Evolutionary conservation across 2,329 filamentous ascomycete genomes (phyloP).

Genomic region (Tolypocladium tundrense): DNA sequence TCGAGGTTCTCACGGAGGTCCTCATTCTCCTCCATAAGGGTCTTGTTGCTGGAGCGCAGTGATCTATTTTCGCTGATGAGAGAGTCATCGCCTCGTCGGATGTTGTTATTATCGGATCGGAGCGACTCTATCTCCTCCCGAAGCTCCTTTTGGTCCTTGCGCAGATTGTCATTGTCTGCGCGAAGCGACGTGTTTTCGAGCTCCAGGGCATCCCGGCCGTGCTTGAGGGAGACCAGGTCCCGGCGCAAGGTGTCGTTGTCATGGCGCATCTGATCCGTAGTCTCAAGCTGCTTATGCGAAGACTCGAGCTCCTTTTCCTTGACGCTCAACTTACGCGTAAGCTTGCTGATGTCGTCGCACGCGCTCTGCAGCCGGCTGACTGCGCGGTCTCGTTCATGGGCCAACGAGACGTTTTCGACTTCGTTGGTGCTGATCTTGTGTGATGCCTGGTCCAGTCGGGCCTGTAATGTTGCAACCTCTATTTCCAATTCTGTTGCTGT

Average conservation of each 20-base stretch:
- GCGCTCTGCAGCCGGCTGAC: slow-evolving; percentile 52
- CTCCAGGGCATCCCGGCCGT: slow-evolving; percentile 24
- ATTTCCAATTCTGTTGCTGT: slow-evolving; percentile 41
- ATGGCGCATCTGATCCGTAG: slow-evolving; percentile 26
- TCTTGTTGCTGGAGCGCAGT: slow-evolving; percentile 29
- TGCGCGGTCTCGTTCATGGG: slow-evolving; percentile 55
- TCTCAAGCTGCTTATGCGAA: slow-evolving; percentile 30
- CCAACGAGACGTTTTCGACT: slow-evolving; percentile 51
- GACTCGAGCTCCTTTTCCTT: slow-evolving; percentile 32
- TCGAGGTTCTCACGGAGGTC: slow-evolving; percentile 32
- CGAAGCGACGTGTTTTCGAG: slow-evolving; percentile 31
- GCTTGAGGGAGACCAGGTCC: slow-evolving; percentile 29
- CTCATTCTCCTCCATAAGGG: slow-evolving; percentile 31
- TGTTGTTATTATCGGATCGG: slow-evolving; percentile 28
- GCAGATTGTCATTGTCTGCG: slow-evolving; percentile 28
- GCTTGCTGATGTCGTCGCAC: slow-evolving; percentile 44
- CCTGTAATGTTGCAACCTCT: slow-evolving; percentile 48
- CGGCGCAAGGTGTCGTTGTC: slow-evolving; percentile 28
- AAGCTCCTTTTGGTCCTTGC: slow-evolving; percentile 23
- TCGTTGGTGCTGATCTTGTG: slow-evolving; percentile 53
- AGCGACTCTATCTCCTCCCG: slow-evolving; percentile 30
- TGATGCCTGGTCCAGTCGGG: slow-evolving; percentile 51
- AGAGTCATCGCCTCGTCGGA: slow-evolving; percentile 32
- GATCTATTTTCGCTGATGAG: slow-evolving; percentile 34
- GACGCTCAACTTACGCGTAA: slow-evolving; percentile 30